Percentiles rank a stretch among this genome's conserved stretches.
phyloP scores from a whole-genome alignment of 2,329 filamentous ascomycete species.

The Paecilomyces niveus region DNA sequence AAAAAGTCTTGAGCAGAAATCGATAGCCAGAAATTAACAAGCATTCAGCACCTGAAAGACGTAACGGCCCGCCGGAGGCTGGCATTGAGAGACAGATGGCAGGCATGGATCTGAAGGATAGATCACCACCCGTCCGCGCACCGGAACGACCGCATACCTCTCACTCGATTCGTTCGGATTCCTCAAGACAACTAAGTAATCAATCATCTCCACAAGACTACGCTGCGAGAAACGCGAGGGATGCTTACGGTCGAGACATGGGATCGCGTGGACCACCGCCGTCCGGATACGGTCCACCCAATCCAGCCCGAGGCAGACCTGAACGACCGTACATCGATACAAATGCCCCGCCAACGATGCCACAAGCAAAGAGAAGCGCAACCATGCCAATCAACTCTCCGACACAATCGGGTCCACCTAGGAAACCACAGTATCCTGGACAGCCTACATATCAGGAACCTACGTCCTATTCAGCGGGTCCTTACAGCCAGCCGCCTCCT shows the following conservation, averaged over 20 bases:
- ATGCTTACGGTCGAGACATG: slow-evolving; percentile 8
- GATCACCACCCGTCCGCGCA: slow-evolving; percentile 15
- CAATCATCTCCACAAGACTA: not conserved
- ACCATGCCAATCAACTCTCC: slow-evolving; percentile 27
- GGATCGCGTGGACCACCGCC: slow-evolving; percentile 14
- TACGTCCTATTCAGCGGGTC: slow-evolving; percentile 1
- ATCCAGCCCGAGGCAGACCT: slow-evolving; percentile 8
- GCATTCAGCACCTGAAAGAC: slow-evolving; percentile 6
- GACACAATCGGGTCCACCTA: slow-evolving; percentile 7
- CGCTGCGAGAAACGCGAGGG: slow-evolving; percentile 12
- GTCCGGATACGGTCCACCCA: slow-evolving; percentile 4
- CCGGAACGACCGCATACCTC: slow-evolving; percentile 32
- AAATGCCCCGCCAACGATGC: slow-evolving; percentile 19
- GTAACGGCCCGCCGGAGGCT: slow-evolving; percentile 25
- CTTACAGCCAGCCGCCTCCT: slow-evolving; percentile 8
- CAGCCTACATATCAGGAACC: slow-evolving; percentile 26
- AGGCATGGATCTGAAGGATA: slow-evolving; percentile 30
- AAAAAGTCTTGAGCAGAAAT: not conserved
- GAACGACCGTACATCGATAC: slow-evolving; percentile 21
- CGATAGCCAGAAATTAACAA: not conserved
- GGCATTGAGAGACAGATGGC: slow-evolving; percentile 33
- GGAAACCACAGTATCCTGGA: slow-evolving; percentile 26
- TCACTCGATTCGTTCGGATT: slow-evolving; percentile 26
- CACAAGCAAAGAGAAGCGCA: slow-evolving; percentile 26
- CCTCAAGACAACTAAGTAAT: slow-evolving; percentile 15